Conservation (phyloP, 2,329 filamentous ascomycete genomes). For the Elsinoe perseae region DNA sequence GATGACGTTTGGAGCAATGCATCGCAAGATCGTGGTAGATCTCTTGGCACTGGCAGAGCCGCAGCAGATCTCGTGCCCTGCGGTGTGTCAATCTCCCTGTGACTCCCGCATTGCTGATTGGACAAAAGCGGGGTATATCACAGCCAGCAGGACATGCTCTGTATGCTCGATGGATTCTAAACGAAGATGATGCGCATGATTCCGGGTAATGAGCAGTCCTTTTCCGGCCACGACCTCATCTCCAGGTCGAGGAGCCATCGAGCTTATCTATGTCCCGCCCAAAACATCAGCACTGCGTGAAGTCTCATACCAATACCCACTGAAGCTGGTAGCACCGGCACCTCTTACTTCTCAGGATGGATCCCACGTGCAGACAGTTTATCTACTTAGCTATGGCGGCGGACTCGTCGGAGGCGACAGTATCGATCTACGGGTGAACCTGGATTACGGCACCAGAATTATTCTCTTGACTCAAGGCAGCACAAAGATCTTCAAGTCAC, state of each 20-base stretch:
- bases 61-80: background rate
- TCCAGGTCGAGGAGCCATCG: constrained; percentile 70
- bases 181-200: background rate
- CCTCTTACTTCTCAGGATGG: constrained; percentile 41
- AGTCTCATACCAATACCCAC: constrained; percentile 83
- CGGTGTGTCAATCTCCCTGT: too few species aligned
- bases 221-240: constrained; percentile 66
- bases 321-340: constrained; percentile 83
- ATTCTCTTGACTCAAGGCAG: constrained; percentile 60
- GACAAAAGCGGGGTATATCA: background rate
- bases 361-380: constrained; percentile 57
- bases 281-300: constrained; percentile 62
- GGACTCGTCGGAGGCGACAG: constrained; percentile 83
- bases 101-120: background rate
- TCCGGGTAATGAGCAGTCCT: constrained; percentile 48
- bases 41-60: background rate
- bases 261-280: constrained; percentile 64
- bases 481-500: constrained; percentile 90
- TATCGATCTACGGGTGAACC: constrained; percentile 62
- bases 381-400: constrained; percentile 88
- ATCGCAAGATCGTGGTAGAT: background rate
- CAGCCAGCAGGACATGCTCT: background rate
- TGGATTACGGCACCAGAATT: constrained; percentile 59
- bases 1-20: background rate
- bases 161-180: background rate